These are phyloP conservation scores for Penicillium paradoxum DNA, from an alignment of 495 filamentous ascomycete species.

Conservation along the genomic window DNA sequence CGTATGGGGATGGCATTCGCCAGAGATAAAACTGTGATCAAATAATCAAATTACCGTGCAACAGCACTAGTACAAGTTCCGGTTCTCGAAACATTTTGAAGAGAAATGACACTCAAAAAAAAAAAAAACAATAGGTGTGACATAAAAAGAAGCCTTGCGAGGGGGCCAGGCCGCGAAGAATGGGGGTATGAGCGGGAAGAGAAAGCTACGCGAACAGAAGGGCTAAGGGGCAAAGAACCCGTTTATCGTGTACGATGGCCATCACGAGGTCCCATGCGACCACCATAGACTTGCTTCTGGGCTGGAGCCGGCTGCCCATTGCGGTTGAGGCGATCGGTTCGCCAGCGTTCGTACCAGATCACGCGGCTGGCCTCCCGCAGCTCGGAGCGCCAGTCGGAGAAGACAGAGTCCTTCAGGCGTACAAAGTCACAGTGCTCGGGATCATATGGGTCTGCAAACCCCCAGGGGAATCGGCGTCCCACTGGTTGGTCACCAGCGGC, in stretches of 20 bases:
- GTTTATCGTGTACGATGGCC: conserved; percentile 33
- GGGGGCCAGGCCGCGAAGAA: conserved; percentile 10
- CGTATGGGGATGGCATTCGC: background rate
- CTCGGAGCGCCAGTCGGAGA: conserved; percentile 87
- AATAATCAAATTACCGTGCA: conserved; percentile 9
- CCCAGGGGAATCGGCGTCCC: conserved; percentile 91
- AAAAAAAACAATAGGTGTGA: conserved; percentile 14
- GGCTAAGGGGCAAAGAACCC: background rate
- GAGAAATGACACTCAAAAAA: conserved; percentile 16
- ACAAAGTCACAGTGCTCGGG: conserved; percentile 90
- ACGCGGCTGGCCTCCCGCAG: conserved; percentile 88
- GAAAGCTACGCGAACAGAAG: conserved; percentile 28
- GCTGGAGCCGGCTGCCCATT: conserved; percentile 23
- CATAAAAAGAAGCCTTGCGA: conserved; percentile 21
- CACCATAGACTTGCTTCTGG: conserved; percentile 25
- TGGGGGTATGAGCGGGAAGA: conserved; percentile 26
- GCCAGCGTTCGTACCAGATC: conserved; percentile 95
- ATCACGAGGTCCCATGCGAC: conserved; percentile 30
- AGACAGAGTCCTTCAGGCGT: conserved; percentile 85
- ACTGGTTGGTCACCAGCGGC: conserved; percentile 50
- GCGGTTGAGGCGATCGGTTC: conserved; percentile 63
- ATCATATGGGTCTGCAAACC: conserved; percentile 89
- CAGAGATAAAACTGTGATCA: background rate
- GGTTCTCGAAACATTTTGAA: conserved; percentile 2
- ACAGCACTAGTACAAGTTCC: conserved; percentile 5